Evolutionary conservation across 2,329 filamentous ascomycete species (phyloP).

Genomic region (Exophiala mesophila): DNA sequence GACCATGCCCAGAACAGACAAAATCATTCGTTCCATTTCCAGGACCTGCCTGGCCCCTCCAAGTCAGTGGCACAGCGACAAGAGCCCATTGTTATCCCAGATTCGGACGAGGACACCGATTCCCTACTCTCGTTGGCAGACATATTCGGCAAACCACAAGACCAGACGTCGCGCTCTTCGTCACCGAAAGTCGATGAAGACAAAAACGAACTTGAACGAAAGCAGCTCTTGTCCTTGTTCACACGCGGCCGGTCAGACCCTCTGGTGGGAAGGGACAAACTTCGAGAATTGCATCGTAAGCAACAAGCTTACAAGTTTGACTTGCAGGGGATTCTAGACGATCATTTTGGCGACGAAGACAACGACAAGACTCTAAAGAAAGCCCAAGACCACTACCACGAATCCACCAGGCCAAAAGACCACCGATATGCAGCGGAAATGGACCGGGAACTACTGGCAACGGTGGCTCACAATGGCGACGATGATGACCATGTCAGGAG

Average conservation of each 20-base stretch:
- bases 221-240: constrained; percentile 19
- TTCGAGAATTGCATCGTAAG: constrained; percentile 22
- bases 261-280: constrained; percentile 21
- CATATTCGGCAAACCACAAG: constrained; percentile 36
- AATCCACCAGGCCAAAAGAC: constrained; percentile 13
- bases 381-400: constrained; percentile 32
- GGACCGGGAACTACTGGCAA: constrained; percentile 39
- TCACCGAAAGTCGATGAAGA: constrained; percentile 17
- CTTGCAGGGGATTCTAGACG: constrained; percentile 46
- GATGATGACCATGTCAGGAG: constrained; percentile 39
- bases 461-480: constrained; percentile 41
- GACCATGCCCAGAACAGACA: constrained; percentile 12
- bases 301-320: constrained; percentile 20
- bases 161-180: constrained; percentile 17
- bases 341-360: constrained; percentile 56
- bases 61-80: constrained; percentile 55
- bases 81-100: constrained; percentile 49
- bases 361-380: constrained; percentile 49
- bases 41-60: constrained; percentile 28
- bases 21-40: constrained; percentile 30
- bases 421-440: constrained; percentile 21
- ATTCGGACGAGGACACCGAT: constrained; percentile 64
- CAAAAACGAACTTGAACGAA: constrained; percentile 20
- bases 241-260: constrained; percentile 16
- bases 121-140: constrained; percentile 53